These are phyloP conservation scores for Cutaneotrichosporon cutaneum DNA, from an alignment of 1,284 basidiomycete species.

Conservation along the genomic window DNA sequence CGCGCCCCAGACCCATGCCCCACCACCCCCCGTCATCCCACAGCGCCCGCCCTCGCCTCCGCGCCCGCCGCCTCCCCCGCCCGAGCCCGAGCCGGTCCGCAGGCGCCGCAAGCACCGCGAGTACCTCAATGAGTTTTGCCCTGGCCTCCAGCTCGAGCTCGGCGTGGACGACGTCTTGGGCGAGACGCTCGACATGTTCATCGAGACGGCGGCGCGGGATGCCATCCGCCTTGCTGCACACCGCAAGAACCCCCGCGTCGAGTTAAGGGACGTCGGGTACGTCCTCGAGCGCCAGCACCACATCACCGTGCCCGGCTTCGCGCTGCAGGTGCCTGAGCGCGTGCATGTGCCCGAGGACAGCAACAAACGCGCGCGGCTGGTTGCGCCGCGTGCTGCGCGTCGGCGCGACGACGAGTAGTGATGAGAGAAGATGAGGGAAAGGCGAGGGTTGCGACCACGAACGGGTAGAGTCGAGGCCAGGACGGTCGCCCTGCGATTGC, in stretches of 20 bases:
- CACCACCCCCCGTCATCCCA: slow-evolving; percentile 3
- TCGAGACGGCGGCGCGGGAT: slow-evolving; percentile 34
- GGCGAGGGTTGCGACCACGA: too few relatives aligned
- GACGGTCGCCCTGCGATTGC: not conserved
- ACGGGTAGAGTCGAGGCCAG: too few relatives aligned
- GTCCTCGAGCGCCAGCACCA: slow-evolving; percentile 38
- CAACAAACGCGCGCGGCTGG: slow-evolving; percentile 25
- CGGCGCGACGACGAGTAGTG: slow-evolving; percentile 16
- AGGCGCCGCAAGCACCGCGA: slow-evolving; percentile 43
- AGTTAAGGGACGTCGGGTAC: slow-evolving; percentile 43
- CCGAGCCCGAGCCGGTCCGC: slow-evolving; percentile 34
- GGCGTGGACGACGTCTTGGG: slow-evolving; percentile 39
- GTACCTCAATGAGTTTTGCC: slow-evolving; percentile 35
- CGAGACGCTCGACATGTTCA: slow-evolving; percentile 37
- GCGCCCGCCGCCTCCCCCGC: slow-evolving; percentile 25
- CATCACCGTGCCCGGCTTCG: slow-evolving; percentile 42
- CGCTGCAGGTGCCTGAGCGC: slow-evolving; percentile 34
- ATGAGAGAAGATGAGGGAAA: not conserved
- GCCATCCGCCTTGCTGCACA: slow-evolving; percentile 41
- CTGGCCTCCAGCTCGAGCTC: slow-evolving; percentile 40
- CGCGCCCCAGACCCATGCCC: too few relatives aligned
- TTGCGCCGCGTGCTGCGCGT: slow-evolving; percentile 15
- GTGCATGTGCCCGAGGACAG: slow-evolving; percentile 34
- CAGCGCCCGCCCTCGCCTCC: slow-evolving; percentile 12
- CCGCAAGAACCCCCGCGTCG: slow-evolving; percentile 37